Evolutionary conservation across 2,329 filamentous ascomycete genomes (phyloP), one percentile per base, ranked within the genome.

Genomic region (Elsinoe perseae): DNA sequence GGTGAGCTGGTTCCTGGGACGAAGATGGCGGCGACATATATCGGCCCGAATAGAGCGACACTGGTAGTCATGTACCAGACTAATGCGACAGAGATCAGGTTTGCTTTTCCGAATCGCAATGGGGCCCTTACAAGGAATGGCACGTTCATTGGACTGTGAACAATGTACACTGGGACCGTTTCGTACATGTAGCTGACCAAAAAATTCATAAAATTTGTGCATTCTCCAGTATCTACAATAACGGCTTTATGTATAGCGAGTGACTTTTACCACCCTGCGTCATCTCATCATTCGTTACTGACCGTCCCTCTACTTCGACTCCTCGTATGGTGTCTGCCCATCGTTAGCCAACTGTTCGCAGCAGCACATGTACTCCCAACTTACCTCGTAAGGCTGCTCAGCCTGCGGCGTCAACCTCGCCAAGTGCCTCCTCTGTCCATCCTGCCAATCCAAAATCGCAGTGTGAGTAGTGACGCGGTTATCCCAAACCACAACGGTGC

Each of bases 401-500:
- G 87, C 89, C 72, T 92, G 87, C 0, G 89, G 88, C 3, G 88
- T 92, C 65, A 95, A 85, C 42, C 89, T 80, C 4, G 88, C 89
- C 60, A 95, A 71, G 72, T 95, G 89, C 52, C 89, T 79, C 58
- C 89, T 77, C 69, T 88, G 82, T 2, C 88, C 88, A 67, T 82
- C 82, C 63, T 86, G 81, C 89, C 89, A 95, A 68, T 95, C 89
- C 2, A 92, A 75, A 36, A 92, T 73, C 1, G 89, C 89, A 5
- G 86, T 59, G 69, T 95, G 89, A 62, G 83, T 80, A 8, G 86
- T 90, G 0, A 91, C 81, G 28, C 88, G 78, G 73, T 92, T 93
- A 69, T 93, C 89, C 88, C 88, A 95, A 0, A 92, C 83, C 1
- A 93, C 86, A 1, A 95, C 88, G 0, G 87, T 92, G n/a, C 82